Evolutionary conservation across 1,284 basidiomycete genomes (phyloP).

Genomic region (Ustilago esculenta): DNA sequence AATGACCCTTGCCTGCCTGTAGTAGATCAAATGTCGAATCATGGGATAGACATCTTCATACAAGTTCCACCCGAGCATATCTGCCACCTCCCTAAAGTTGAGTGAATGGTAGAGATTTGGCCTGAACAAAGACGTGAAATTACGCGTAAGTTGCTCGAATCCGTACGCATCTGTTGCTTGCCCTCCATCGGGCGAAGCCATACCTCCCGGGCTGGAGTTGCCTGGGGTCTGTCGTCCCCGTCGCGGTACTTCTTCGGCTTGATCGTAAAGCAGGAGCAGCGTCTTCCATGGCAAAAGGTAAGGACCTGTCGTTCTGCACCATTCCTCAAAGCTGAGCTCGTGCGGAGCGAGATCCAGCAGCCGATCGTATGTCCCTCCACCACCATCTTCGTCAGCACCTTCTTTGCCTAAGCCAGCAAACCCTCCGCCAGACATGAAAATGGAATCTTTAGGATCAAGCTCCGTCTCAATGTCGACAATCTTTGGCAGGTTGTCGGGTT

Average conservation of each 20-base stretch:
- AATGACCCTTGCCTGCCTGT: conserved; percentile 86
- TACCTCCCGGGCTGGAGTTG: conserved; percentile 12
- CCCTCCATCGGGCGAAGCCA: conserved; percentile 3
- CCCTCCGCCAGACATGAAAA: conserved; percentile 51
- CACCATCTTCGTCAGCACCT: conserved; percentile 32
- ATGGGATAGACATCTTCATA: conserved; percentile 86
- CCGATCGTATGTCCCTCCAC: conserved; percentile 27
- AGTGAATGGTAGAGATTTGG: conserved; percentile 25
- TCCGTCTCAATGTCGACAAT: conserved; percentile 58
- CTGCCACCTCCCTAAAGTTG: conserved; percentile 87
- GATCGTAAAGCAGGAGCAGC: conserved; percentile 74
- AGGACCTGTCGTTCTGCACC: conserved; percentile 70
- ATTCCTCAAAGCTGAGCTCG: conserved; percentile 54
- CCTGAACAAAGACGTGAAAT: conserved; percentile 40
- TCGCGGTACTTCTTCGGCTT: conserved; percentile 17
- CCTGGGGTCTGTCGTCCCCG: conserved; percentile 11
- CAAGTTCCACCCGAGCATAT: conserved; percentile 83
- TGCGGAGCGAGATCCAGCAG: conserved; percentile 19
- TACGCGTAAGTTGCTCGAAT: conserved; percentile 47
- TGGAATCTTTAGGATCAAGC: conserved; percentile 57
- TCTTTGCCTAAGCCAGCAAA: conserved; percentile 42
- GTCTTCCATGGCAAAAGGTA: conserved; percentile 91
- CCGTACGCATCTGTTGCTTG: conserved; percentile 29
- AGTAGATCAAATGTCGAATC: conserved; percentile 87
- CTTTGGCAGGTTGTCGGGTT: conserved; percentile 42